These are phyloP conservation scores for Carpinus fangiana DNA, from an alignment of 306 rosid species.

Conservation along the genomic window DNA sequence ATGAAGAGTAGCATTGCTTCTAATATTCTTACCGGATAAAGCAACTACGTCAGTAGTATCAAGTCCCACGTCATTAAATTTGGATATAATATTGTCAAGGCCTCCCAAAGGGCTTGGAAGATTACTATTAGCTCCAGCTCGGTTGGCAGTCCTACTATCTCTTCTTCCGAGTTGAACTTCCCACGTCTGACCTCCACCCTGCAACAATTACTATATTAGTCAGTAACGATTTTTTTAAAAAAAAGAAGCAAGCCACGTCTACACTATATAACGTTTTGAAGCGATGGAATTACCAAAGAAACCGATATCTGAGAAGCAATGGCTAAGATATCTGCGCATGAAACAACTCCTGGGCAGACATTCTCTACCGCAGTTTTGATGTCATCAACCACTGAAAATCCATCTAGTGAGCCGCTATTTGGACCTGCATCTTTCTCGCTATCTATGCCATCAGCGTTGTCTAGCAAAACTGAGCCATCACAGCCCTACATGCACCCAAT, in stretches of 20 bases:
- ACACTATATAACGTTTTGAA: too few relatives aligned
- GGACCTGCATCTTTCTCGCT: conserved; percentile 29
- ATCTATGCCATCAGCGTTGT: conserved; percentile 24
- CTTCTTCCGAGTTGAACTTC: conserved; percentile 38
- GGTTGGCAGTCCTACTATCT: conserved; percentile 36
- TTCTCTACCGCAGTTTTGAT: conserved; percentile 45
- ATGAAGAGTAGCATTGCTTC: too few relatives aligned
- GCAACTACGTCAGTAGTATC: conserved; percentile 34
- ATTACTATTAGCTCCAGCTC: conserved; percentile 13
- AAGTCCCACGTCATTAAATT: conserved; percentile 18
- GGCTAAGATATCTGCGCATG: conserved; percentile 55
- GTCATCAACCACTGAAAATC: conserved; percentile 40
- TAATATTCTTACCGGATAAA: conserved; percentile 30
- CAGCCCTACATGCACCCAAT: conserved; percentile 37
- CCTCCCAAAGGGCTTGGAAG: conserved; percentile 30
- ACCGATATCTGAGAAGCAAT: conserved; percentile 33
- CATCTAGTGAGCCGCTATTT: conserved; percentile 16
- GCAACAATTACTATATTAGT: neutral
- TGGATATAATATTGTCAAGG: neutral
- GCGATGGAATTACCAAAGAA: conserved; percentile 25
- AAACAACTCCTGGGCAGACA: conserved; percentile 50
- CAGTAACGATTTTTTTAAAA: neutral
- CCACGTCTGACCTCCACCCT: conserved; percentile 37
- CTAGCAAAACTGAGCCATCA: conserved; percentile 49
- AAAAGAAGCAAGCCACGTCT: too few relatives aligned